phyloP scores from a whole-genome alignment of 352 stramenopile genomes.

The Saprolegnia diclina region DNA sequence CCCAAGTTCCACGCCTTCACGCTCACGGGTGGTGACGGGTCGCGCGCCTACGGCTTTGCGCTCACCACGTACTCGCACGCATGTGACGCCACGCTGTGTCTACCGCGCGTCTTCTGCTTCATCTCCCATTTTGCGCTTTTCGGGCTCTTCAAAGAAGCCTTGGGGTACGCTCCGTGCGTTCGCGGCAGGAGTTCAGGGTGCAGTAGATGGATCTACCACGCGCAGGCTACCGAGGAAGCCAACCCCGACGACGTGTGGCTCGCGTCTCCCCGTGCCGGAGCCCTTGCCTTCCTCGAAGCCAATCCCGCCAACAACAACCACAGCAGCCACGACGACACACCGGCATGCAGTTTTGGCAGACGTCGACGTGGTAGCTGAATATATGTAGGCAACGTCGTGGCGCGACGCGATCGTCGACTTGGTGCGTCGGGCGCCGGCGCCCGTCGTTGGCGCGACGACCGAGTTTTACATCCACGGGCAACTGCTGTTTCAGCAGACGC shows the following conservation, averaged over 20 bases:
- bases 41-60: slow-evolving; percentile 63
- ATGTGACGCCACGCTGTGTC: not conserved
- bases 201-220: slow-evolving; percentile 52
- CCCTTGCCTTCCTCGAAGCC: too few relatives aligned
- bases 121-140: slow-evolving; percentile 80
- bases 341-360: not conserved
- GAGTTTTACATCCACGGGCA: slow-evolving; percentile 37
- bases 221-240: not conserved
- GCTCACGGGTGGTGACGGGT: slow-evolving; percentile 64
- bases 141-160: slow-evolving; percentile 70
- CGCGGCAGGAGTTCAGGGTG: not conserved
- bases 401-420: slow-evolving; percentile 33
- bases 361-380: not conserved
- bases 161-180: slow-evolving; percentile 37
- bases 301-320: too few relatives aligned
- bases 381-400: not conserved
- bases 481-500: slow-evolving; percentile 50
- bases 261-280: too few relatives aligned
- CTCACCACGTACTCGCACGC: slow-evolving; percentile 29
- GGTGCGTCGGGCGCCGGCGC: slow-evolving; percentile 31
- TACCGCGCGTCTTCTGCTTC: slow-evolving; percentile 59
- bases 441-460: slow-evolving; percentile 33
- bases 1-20: slow-evolving; percentile 77
- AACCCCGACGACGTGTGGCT: too few relatives aligned
- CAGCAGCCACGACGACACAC: not conserved